These are phyloP conservation scores for Raphanus sativus DNA, from an alignment of 345 rosid species.

Conservation along the genomic window DNA sequence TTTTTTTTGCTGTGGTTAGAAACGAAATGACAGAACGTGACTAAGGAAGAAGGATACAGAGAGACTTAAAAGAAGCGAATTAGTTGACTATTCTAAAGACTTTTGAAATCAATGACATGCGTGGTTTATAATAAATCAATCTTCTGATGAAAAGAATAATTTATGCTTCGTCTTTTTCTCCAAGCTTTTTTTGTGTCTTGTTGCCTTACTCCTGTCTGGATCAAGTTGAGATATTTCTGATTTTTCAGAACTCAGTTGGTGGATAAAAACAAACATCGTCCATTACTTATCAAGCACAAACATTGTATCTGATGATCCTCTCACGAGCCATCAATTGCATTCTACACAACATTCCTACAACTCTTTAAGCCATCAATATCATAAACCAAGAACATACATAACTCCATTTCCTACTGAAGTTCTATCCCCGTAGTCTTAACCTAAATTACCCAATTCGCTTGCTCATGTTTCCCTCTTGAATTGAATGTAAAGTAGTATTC, in stretches of 20 bases:
- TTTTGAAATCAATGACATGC: not conserved
- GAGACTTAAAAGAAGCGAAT: not conserved
- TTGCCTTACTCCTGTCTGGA: not conserved
- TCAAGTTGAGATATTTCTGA: conserved; percentile 1
- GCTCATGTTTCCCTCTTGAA: not conserved
- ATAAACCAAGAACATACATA: not conserved
- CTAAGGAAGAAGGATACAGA: not conserved
- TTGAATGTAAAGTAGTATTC: not conserved
- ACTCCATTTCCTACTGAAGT: not conserved
- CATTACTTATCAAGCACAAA: not conserved
- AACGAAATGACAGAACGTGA: not conserved
- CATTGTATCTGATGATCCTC: not conserved
- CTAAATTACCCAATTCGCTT: not conserved
- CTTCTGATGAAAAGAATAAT: not conserved
- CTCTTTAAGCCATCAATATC: not conserved
- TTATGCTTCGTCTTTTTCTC: not conserved
- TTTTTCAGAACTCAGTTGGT: not conserved
- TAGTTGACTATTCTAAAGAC: not conserved
- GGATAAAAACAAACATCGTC: not conserved
- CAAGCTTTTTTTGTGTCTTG: not conserved
- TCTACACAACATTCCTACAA: not conserved
- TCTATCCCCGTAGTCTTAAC: not conserved
- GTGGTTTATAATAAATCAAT: not conserved
- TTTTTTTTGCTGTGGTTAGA: not conserved
- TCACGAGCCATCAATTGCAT: not conserved